Evolutionary conservation across 768 basidiomycete species (phyloP), one percentile per base, ranked within the genome.

Genomic region (Clavaria fumosa): DNA sequence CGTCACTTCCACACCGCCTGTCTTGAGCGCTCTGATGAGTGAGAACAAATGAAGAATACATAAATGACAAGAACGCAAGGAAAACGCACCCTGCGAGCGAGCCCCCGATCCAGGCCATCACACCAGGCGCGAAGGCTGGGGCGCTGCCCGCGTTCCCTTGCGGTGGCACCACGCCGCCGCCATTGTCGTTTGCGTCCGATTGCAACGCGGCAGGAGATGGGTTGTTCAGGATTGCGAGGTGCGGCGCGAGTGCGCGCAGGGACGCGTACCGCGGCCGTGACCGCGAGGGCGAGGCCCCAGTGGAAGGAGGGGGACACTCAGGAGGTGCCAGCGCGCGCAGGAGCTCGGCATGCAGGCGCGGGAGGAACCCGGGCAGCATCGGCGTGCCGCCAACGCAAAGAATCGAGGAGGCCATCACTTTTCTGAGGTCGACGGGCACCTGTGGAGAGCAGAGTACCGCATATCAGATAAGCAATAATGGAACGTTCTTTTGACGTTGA

Each of bases 361-460:
- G 77, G 31, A 93, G 84, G 56, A 96, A 93, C 0, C 89, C 89
- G 1, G 91, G 88, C 6, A 97, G 58, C 77, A 86, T 86, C 3
- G 83, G 67, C 1, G 86, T 90, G 0, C 95, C 95, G 4, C 95
- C 95, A 1, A 71, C 68, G 23, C 95, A 69, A 31, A 97, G 67
- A 34, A 99, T 79, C 4, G 83, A 81, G 0, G 82, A 79, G 1
- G 78, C 75, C 47, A 97, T 64, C 0, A 78, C 77, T 53, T 76
- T 78, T 10, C 91, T 76, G 12, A 97, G 73, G 55, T 99, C 93
- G 17, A 91, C 67, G 0, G 95, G 88, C 0, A 84, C 74, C 88
- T 95, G 49, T 1, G 44, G 40, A n/a, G 44, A 14, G 22, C 31
- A 40, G 32, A 21, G 6, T 10, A 7, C 7, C 36, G 36, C 27